phyloP scores from a whole-genome alignment of 306 rosid species.

The Lagenaria siceraria region DNA sequence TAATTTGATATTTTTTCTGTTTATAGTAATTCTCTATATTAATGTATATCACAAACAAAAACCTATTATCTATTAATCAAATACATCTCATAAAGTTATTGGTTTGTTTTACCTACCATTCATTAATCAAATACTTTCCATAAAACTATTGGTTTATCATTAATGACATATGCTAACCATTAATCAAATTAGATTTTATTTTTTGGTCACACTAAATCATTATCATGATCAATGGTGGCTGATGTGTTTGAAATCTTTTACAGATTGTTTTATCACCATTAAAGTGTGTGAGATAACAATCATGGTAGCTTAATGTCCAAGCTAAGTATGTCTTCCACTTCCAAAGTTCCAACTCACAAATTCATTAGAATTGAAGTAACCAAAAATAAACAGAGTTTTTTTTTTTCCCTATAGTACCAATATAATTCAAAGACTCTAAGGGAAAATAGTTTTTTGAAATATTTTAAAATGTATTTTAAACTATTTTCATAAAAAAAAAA shows the following conservation, averaged over 20 bases:
- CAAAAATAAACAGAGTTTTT: background rate
- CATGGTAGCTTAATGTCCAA: slow-evolving; percentile 53
- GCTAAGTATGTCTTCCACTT: slow-evolving; percentile 39
- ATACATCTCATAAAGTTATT: too few relatives aligned
- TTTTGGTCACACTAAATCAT: background rate
- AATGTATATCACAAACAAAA: too few relatives aligned
- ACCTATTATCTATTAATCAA: too few relatives aligned
- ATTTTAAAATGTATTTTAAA: too few relatives aligned
- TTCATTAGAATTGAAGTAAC: background rate
- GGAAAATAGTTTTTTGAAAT: too few relatives aligned
- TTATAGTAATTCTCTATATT: too few relatives aligned
- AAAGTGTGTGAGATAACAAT: slow-evolving; percentile 16
- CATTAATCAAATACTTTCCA: background rate
- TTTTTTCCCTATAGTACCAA: too few relatives aligned
- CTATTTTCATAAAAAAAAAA: too few relatives aligned
- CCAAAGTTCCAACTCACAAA: background rate
- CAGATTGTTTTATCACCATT: background rate
- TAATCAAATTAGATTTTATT: background rate
- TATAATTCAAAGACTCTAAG: too few relatives aligned
- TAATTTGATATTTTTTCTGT: too few relatives aligned
- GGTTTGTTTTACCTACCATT: background rate
- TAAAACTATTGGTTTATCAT: background rate
- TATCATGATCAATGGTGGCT: background rate
- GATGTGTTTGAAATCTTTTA: background rate
- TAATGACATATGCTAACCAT: background rate